phyloP scores from a whole-genome alignment of 2,329 filamentous ascomycete species.

The Neurospora sp. region DNA sequence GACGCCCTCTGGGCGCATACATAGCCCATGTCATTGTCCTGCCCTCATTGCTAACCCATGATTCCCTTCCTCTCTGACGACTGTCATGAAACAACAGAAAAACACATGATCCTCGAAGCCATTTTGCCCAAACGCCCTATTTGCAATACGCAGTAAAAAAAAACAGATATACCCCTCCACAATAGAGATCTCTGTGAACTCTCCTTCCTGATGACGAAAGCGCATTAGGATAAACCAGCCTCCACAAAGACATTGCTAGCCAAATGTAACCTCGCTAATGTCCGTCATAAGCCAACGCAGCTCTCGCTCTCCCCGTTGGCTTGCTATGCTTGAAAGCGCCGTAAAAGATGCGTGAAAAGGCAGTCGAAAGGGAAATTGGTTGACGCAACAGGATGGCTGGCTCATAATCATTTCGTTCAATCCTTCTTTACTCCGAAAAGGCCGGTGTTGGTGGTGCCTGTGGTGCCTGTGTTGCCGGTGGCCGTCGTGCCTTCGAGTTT shows the following conservation, averaged over 20 bases:
- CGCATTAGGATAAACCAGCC: neutral
- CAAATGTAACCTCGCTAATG: neutral
- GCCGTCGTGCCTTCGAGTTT: conserved; percentile 34
- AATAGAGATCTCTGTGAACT: neutral
- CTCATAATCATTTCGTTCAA: neutral
- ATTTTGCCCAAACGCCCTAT: neutral
- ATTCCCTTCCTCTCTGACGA: neutral
- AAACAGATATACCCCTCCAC: neutral
- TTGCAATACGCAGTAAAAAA: neutral
- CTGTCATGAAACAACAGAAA: neutral
- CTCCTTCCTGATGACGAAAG: neutral
- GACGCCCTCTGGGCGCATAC: neutral
- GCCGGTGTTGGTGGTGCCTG: neutral
- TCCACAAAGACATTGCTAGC: neutral
- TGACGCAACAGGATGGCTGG: neutral
- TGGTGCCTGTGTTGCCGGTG: neutral
- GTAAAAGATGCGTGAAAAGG: neutral
- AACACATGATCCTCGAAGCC: neutral
- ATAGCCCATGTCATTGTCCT: neutral
- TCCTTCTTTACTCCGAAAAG: neutral
- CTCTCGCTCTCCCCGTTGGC: neutral
- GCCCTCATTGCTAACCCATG: neutral
- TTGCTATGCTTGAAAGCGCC: neutral
- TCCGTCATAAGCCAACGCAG: neutral
- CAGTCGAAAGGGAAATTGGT: neutral